phyloP scores from a whole-genome alignment of 371 early-diverging fungal genomes.

The Actinomucor elegans region DNA sequence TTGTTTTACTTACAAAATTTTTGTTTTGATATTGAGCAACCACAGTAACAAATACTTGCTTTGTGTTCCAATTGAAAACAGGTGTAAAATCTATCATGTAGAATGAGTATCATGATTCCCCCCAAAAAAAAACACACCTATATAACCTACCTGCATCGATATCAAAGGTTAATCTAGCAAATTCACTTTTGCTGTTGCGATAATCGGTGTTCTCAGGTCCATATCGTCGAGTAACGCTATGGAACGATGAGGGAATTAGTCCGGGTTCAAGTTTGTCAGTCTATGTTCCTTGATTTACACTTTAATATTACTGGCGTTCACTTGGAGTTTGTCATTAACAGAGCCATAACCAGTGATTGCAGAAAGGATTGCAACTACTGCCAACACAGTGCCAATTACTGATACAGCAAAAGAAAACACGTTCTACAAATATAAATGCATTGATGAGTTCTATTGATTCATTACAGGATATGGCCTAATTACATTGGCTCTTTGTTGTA shows the following conservation, averaged over 20 bases:
- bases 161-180: conserved; percentile 69
- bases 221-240: conserved; percentile 57
- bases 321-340: conserved; percentile 29
- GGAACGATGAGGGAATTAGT: too few species aligned
- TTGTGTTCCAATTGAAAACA: conserved; percentile 96
- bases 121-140: neutral
- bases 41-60: conserved; percentile 88
- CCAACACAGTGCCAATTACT: conserved; percentile 61
- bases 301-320: conserved; percentile 51
- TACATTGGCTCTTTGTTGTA: conserved; percentile 10
- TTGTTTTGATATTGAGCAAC: conserved; percentile 82
- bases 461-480: too few species aligned
- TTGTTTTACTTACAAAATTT: conserved; percentile 53
- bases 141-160: conserved; percentile 66
- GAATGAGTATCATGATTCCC: too few species aligned
- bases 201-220: conserved; percentile 68
- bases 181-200: conserved; percentile 62
- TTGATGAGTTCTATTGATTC: too few species aligned
- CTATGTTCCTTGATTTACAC: conserved; percentile 40
- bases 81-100: conserved; percentile 69
- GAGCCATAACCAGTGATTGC: conserved; percentile 48
- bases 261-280: neutral
- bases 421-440: conserved; percentile 34
- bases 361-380: conserved; percentile 51
- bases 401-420: conserved; percentile 71